phyloP scores from a whole-genome alignment of 768 basidiomycete species.

The Gloeostereum incarnatum region DNA sequence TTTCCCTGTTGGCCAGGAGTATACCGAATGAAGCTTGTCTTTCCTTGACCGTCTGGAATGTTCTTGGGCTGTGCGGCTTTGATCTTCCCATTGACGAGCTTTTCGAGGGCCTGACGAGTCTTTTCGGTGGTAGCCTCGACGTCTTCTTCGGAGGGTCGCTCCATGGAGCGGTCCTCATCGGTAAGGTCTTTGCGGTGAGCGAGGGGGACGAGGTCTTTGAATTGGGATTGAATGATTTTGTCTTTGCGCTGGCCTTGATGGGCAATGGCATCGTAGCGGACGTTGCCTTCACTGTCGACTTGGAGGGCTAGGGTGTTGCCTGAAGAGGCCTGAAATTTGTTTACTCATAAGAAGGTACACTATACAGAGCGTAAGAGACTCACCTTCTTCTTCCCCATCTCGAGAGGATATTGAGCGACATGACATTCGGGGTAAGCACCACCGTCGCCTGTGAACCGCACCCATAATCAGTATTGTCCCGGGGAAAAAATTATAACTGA shows the following conservation, averaged over 20 bases:
- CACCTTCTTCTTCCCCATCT: slow-evolving; percentile 93
- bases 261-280: slow-evolving; percentile 95
- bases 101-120: slow-evolving; percentile 87
- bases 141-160: slow-evolving; percentile 90
- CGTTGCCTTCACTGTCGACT: slow-evolving; percentile 94
- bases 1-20: slow-evolving; percentile 91
- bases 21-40: slow-evolving; percentile 89
- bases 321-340: slow-evolving; percentile 55
- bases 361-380: slow-evolving; percentile 12
- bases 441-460: slow-evolving; percentile 50
- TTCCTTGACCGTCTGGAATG: slow-evolving; percentile 76
- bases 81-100: slow-evolving; percentile 91
- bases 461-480: slow-evolving; percentile 2
- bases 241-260: slow-evolving; percentile 87
- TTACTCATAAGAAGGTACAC: slow-evolving; percentile 4
- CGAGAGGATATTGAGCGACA: slow-evolving; percentile 93
- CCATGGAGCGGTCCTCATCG: slow-evolving; percentile 68
- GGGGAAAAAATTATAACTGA: slow-evolving; percentile 22
- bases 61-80: slow-evolving; percentile 98
- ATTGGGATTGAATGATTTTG: slow-evolving; percentile 87
- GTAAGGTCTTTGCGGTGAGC: slow-evolving; percentile 81
- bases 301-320: slow-evolving; percentile 95
- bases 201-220: slow-evolving; percentile 95
- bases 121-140: slow-evolving; percentile 86
- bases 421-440: slow-evolving; percentile 93